Evolutionary conservation across 768 basidiomycete species (phyloP).

Genomic region (Amanita rimosa): DNA sequence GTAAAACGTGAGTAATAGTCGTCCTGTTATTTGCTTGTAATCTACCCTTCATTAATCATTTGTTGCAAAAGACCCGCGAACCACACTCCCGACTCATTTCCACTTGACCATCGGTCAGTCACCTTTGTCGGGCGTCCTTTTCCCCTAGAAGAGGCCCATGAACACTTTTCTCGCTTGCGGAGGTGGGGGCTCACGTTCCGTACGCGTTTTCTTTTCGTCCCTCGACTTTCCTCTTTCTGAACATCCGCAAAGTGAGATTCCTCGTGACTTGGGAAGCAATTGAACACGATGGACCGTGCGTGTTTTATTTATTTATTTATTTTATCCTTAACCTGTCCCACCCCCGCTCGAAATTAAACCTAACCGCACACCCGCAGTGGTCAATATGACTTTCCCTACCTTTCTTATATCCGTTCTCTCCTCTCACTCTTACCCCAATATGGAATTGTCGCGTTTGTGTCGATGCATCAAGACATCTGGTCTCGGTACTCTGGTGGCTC

Average conservation of each 20-base stretch:
- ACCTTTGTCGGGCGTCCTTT: slow-evolving; percentile 91
- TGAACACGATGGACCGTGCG: slow-evolving; percentile 88
- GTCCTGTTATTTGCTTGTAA: no score
- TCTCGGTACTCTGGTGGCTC: slow-evolving; percentile 91
- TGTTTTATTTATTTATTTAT: no score
- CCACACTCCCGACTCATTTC: slow-evolving; percentile 59
- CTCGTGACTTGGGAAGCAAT: slow-evolving; percentile 96
- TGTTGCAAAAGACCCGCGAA: slow-evolving; percentile 48
- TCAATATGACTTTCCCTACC: slow-evolving; percentile 73
- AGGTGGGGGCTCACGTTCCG: slow-evolving; percentile 86
- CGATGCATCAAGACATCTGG: slow-evolving; percentile 93
- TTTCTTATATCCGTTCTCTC: slow-evolving; percentile 64
- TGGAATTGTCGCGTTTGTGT: slow-evolving; percentile 64
- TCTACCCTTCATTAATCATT: no score
- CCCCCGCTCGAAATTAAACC: not conserved
- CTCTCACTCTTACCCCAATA: slow-evolving; percentile 62
- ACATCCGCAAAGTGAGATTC: slow-evolving; percentile 58
- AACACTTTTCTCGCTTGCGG: slow-evolving; percentile 69
- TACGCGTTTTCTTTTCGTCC: slow-evolving; percentile 23
- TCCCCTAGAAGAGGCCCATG: slow-evolving; percentile 77
- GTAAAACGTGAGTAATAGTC: slow-evolving; percentile 76
- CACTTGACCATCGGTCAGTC: slow-evolving; percentile 47
- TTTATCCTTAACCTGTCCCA: not conserved
- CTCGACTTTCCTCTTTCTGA: not conserved
- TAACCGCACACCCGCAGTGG: slow-evolving; percentile 37